A percentile compares a stretch with the other conserved stretches of the same genome.
These are phyloP conservation scores for Gracilaria gracilis DNA, from an alignment of 23 red algal genomes.

Conservation along the genomic window DNA sequence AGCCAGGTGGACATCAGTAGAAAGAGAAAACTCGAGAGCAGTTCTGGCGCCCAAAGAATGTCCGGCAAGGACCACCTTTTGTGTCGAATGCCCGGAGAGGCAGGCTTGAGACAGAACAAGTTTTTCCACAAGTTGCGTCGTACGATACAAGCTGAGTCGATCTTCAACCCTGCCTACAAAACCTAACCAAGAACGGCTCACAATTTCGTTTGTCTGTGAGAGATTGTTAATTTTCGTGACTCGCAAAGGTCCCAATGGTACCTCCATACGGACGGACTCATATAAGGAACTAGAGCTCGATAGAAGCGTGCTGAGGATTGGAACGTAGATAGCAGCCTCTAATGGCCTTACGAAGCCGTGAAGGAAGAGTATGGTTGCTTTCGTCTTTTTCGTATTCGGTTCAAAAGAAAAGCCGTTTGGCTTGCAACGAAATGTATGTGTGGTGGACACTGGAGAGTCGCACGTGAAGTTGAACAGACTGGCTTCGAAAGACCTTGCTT, in stretches of 20 bases:
- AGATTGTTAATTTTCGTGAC: background rate
- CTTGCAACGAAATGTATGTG: slow-evolving; percentile 23
- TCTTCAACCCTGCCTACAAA: background rate
- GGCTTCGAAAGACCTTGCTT: slow-evolving; percentile 1
- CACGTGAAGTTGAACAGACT: slow-evolving; percentile 18
- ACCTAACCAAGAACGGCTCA: background rate
- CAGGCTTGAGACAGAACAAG: slow-evolving; percentile 10
- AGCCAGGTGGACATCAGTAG: background rate
- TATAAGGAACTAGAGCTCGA: background rate
- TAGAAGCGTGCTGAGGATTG: background rate
- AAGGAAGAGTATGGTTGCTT: slow-evolving; percentile 11
- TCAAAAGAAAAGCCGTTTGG: slow-evolving; percentile 34
- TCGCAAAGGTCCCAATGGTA: background rate
- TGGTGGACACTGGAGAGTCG: background rate
- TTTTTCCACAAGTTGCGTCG: slow-evolving; percentile 12
- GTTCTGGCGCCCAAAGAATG: slow-evolving; percentile 15
- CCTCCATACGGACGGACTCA: slow-evolving; percentile 7
- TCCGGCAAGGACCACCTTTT: slow-evolving; percentile 18
- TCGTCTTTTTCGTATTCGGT: background rate
- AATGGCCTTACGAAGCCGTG: slow-evolving; percentile 7
- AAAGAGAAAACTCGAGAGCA: slow-evolving; percentile 33
- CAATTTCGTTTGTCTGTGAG: background rate
- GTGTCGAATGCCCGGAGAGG: background rate
- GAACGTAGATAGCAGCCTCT: slow-evolving; percentile 27
- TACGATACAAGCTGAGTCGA: slow-evolving; percentile 18